Base-by-base conservation (phyloP, 106 monocot species). In the Allium cepa region DNA sequence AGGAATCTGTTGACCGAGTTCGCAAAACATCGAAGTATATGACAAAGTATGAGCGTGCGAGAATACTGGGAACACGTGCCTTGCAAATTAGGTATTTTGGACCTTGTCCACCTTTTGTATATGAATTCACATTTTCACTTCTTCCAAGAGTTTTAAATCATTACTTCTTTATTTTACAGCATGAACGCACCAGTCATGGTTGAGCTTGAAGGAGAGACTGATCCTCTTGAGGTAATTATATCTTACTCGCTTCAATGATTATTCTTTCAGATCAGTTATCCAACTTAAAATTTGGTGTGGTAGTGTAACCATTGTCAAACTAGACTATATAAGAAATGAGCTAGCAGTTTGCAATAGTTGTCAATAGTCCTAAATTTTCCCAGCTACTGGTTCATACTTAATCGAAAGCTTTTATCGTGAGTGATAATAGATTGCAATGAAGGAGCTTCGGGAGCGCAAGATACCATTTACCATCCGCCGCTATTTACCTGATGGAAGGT, bases 171-270 rank as follows among this genome's bases (percentile, higher is more conserved):
- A 4, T 55, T 12, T 15, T 55, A 15, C 82, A 90, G 90, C 76
- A 90, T 90, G 90, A 90, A 90, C 76, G 90, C 85, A n/a, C 85
- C 90, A 58, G 90, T 90, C 22, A 90, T 90, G 90, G 90, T 90
- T 22, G 90, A 90, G 78, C 66, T 90, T 55, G 90, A 85, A 82
- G 90, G 90, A 57, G 90, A 90, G 66, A 85, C 82, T 50, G 90
- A 90, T 73, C 90, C 90, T 50, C 63, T 87, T 11, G 86, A 87
- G 86, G 86, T 80, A 82, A 56, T 36, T 36, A 36, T 2, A 36
- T 0, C 36, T 36, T 36, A 36, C 36, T 36, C 36, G 5, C 36
- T 36, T 36, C 36, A 36, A 5, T 36, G 36, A 36, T 36, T 22
- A 22, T 36, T 36, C 36, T 36, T 36, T 36, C 36, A 36, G 36